These are phyloP conservation scores for Xylaria bambusicola DNA, from an alignment of 495 filamentous ascomycete genomes.

Conservation along the genomic window DNA sequence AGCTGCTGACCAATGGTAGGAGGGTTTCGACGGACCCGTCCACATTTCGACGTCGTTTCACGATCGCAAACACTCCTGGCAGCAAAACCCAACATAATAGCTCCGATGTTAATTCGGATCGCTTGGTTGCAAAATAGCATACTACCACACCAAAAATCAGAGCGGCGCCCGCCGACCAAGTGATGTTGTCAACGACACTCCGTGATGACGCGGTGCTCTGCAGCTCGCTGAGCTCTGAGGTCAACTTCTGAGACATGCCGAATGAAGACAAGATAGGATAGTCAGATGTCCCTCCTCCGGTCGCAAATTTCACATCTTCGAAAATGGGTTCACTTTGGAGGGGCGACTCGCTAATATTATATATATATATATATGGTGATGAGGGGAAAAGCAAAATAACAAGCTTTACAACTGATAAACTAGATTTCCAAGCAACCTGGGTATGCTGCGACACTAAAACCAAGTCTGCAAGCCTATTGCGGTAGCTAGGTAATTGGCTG, in stretches of 20 bases:
- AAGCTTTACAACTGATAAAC: too few relatives aligned
- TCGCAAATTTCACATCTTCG: background rate
- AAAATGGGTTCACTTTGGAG: background rate
- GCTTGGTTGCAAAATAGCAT: background rate
- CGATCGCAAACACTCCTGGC: conserved; percentile 10
- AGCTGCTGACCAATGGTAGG: background rate
- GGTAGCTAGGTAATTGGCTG: too few relatives aligned
- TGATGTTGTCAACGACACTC: background rate
- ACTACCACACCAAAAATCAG: conserved; percentile 2
- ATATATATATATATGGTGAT: too few relatives aligned
- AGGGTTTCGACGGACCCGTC: background rate
- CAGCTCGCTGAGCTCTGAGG: background rate
- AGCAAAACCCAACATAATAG: conserved; percentile 21
- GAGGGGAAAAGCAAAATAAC: too few relatives aligned
- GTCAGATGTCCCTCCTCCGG: background rate
- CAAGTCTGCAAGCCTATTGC: too few relatives aligned
- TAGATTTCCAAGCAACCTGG: too few relatives aligned
- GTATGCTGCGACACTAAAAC: too few relatives aligned
- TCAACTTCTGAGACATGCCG: background rate
- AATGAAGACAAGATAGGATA: background rate
- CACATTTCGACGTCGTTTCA: conserved; percentile 1
- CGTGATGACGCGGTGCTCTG: background rate
- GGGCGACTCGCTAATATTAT: too few relatives aligned
- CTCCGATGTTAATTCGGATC: conserved; percentile 23
- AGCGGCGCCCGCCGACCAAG: conserved; percentile 14